Percentiles rank a stretch among this genome's conserved stretches.
phyloP scores from a whole-genome alignment of 768 basidiomycete species.

The Gymnopilus junonius region DNA sequence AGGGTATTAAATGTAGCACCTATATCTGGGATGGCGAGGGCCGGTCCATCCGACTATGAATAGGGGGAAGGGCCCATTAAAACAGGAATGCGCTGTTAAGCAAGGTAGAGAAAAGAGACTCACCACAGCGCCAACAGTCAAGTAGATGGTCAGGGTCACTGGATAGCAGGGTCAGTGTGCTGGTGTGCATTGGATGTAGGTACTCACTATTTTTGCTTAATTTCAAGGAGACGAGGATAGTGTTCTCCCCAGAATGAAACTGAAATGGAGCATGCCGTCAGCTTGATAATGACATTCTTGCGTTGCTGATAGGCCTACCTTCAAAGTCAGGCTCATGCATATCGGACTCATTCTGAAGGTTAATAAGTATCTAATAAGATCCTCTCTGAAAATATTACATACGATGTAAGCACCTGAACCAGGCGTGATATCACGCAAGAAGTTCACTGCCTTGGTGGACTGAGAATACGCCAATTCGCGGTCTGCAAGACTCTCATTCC shows the following conservation, averaged over 20 bases:
- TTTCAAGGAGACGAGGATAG: constrained; percentile 25
- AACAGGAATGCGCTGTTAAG: too few species aligned
- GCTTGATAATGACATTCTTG: background rate
- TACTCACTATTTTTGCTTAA: constrained; percentile 34
- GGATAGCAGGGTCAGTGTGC: background rate
- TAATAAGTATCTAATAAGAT: background rate
- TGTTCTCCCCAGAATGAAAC: constrained; percentile 31
- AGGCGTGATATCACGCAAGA: constrained; percentile 26
- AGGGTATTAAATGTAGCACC: constrained; percentile 18
- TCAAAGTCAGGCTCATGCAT: constrained; percentile 31
- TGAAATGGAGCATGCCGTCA: constrained; percentile 1
- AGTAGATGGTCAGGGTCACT: constrained; percentile 32
- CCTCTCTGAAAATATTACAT: background rate
- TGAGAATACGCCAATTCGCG: constrained; percentile 18
- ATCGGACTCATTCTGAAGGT: constrained; percentile 30
- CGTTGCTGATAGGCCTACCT: constrained; percentile 13
- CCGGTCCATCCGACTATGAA: constrained; percentile 26
- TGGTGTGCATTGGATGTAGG: background rate
- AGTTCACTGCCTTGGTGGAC: constrained; percentile 24
- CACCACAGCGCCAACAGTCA: constrained; percentile 36
- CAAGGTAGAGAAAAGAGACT: constrained; percentile 6
- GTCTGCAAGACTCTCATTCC: constrained; percentile 13
- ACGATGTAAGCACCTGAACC: constrained; percentile 32
- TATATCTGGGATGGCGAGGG: constrained; percentile 14
- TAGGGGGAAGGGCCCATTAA: background rate